A percentile compares a stretch with the other conserved stretches of the same genome.
Conservation (phyloP, 441 rosid genomes). For the Monsonia emarginata region DNA sequence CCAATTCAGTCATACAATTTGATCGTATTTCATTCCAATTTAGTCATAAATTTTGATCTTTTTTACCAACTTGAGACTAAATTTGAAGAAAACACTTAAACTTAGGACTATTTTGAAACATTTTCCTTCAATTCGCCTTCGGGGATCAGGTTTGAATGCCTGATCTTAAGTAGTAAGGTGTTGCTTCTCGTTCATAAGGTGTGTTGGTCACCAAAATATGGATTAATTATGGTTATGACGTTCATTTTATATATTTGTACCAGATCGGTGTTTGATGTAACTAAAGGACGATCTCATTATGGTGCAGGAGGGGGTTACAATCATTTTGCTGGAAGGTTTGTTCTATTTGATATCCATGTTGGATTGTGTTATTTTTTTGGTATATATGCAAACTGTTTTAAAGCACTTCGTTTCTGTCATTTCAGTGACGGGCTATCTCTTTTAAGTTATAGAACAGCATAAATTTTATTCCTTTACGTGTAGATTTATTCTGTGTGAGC, state of each 20-base stretch:
- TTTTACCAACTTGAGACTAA: too few relatives aligned
- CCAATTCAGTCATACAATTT: too few relatives aligned
- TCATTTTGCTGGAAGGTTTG: constrained; percentile 87
- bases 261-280: constrained; percentile 88
- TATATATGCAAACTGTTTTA: too few relatives aligned
- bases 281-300: constrained; percentile 79
- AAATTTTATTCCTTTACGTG: too few relatives aligned
- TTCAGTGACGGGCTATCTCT: background rate
- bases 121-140: too few relatives aligned
- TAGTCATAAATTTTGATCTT: too few relatives aligned
- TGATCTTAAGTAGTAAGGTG: background rate
- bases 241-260: constrained; percentile 6
- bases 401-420: too few relatives aligned
- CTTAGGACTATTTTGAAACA: too few relatives aligned
- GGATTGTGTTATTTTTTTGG: background rate
- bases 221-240: background rate
- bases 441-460: background rate
- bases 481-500: background rate
- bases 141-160: background rate
- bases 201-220: background rate
- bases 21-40: too few relatives aligned
- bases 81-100: too few relatives aligned
- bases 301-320: constrained; percentile 76
- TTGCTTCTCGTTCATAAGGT: background rate
- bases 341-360: background rate